phyloP scores from a whole-genome alignment of 768 basidiomycete genomes.

The Terana coerulea region DNA sequence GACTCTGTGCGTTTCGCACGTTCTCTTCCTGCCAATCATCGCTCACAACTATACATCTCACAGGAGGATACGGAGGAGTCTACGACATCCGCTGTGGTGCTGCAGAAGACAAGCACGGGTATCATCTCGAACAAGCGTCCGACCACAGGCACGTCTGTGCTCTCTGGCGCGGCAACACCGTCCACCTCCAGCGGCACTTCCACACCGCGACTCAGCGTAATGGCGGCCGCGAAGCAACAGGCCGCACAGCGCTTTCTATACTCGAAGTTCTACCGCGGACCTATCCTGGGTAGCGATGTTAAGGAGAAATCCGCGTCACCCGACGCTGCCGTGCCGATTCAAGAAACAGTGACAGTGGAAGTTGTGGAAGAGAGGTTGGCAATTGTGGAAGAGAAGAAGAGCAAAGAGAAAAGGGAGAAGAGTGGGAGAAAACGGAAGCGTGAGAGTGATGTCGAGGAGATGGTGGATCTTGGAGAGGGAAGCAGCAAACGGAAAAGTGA shows the following conservation, averaged over 20 bases:
- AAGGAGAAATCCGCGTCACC: constrained; percentile 9
- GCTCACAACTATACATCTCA: too few relatives aligned
- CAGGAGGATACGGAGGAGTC: constrained; percentile 18
- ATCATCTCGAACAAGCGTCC: constrained; percentile 74
- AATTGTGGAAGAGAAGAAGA: constrained; percentile 8
- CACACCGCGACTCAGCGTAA: constrained; percentile 42
- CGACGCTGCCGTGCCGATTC: background rate
- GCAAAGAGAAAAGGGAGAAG: background rate
- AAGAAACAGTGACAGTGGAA: background rate
- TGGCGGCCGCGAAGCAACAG: constrained; percentile 70
- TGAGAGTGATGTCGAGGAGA: constrained; percentile 4
- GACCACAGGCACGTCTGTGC: constrained; percentile 42
- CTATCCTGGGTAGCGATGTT: constrained; percentile 52
- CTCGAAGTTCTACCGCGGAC: constrained; percentile 76
- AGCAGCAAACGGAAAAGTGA: background rate
- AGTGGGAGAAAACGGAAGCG: constrained; percentile 12
- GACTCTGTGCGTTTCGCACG: constrained; percentile 21
- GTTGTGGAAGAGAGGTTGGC: background rate
- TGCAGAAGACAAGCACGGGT: constrained; percentile 67
- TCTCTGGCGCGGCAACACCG: constrained; percentile 34
- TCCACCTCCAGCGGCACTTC: constrained; percentile 15
- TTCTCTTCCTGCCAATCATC: background rate
- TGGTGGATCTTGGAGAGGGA: background rate
- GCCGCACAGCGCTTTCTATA: constrained; percentile 76
- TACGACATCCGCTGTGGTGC: constrained; percentile 8